These are phyloP conservation scores for Carex scoparia DNA, from an alignment of 176 grass and related monocot genomes.

Conservation along the genomic window DNA sequence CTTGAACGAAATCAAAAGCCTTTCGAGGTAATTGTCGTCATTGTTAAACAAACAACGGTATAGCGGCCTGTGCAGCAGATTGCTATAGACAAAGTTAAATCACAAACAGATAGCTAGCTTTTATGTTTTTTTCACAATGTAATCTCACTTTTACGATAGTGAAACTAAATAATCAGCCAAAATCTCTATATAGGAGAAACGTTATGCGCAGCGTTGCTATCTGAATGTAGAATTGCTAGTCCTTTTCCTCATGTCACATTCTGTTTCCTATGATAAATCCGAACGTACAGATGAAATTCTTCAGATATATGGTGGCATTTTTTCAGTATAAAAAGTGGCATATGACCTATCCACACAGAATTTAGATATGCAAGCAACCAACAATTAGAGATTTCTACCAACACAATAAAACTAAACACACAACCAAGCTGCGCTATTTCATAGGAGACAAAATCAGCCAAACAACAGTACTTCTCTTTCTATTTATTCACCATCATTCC, in stretches of 20 bases:
- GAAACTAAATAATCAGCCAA: neutral
- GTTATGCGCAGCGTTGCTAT: neutral
- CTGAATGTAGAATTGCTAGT: neutral
- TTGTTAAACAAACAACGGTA: neutral
- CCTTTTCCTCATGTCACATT: neutral
- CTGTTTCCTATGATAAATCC: too few relatives aligned
- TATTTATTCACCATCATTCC: neutral
- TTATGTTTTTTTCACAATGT: neutral
- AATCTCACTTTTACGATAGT: neutral
- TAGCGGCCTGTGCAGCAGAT: neutral
- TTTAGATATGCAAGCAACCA: neutral
- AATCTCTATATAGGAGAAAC: neutral
- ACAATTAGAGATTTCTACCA: neutral
- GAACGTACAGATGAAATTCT: too few relatives aligned
- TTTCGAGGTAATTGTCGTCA: neutral
- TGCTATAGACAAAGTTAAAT: neutral
- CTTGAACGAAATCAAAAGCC: neutral
- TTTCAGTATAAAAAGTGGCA: neutral
- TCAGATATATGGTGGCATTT: neutral
- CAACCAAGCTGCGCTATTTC: neutral
- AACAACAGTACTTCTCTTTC: neutral
- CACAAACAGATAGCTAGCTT: neutral
- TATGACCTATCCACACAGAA: neutral
- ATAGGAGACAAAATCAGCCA: neutral
- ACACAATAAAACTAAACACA: neutral